These are phyloP conservation scores for Creolimax fragrantissima DNA, from an alignment of 78 protist genomes.

Conservation along the genomic window DNA sequence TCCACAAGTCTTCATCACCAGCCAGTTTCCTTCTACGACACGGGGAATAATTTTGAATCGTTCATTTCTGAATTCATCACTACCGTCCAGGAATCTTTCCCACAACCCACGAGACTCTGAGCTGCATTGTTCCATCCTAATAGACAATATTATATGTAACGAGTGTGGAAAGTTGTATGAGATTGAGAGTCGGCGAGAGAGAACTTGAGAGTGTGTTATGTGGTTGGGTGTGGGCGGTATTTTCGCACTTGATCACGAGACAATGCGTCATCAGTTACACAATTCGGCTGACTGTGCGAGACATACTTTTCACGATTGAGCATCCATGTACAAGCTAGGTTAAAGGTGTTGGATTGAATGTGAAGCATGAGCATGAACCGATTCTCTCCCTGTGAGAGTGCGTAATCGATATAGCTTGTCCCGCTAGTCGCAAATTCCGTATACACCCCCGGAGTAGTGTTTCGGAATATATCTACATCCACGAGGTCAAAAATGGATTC, in stretches of 20 bases:
- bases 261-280: too few species aligned
- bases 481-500: not conserved
- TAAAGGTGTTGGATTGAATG: slow-evolving; percentile 6
- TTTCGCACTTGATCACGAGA: too few species aligned
- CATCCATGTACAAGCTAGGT: slow-evolving; percentile 21
- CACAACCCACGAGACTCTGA: not conserved
- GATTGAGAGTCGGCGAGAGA: too few species aligned
- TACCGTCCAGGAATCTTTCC: not conserved
- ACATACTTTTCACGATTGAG: not conserved
- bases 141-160: too few species aligned
- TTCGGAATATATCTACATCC: slow-evolving; percentile 20
- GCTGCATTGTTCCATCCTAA: not conserved
- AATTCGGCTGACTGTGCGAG: too few species aligned
- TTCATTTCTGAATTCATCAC: not conserved
- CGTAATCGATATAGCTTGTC: slow-evolving; percentile 4
- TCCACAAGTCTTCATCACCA: slow-evolving; percentile 12
- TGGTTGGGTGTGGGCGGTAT: too few species aligned
- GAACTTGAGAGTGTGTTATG: too few species aligned
- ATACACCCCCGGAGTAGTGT: not conserved
- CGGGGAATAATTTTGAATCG: slow-evolving; percentile 26
- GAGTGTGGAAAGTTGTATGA: too few species aligned
- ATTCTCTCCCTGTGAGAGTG: not conserved
- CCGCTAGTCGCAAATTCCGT: not conserved
- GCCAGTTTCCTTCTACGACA: slow-evolving; percentile 10
- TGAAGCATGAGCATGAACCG: slow-evolving; percentile 12